Conservation (phyloP, 768 basidiomycete genomes). For the Lactifluus piperatus region DNA sequence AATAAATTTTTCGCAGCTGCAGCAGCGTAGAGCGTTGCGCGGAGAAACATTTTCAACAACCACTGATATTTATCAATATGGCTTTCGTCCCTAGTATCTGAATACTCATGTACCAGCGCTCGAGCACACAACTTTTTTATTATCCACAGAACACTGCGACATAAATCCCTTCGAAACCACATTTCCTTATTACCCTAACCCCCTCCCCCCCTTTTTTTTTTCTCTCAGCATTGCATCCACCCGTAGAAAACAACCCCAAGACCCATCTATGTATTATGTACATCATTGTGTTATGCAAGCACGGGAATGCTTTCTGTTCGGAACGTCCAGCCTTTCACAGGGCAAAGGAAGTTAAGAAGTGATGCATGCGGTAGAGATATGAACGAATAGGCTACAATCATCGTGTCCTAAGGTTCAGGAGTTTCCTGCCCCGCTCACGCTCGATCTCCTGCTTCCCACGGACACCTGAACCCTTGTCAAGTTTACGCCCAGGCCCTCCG, state of each 20-base stretch:
- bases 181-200: background rate
- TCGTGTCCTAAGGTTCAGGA: conserved; percentile 55
- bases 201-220: background rate
- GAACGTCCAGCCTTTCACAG: background rate
- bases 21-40: conserved; percentile 16
- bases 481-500: conserved; percentile 59
- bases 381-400: conserved; percentile 17
- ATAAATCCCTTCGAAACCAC: background rate
- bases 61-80: conserved; percentile 14
- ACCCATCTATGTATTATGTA: conserved; percentile 19
- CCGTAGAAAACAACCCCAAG: conserved; percentile 12
- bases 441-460: conserved; percentile 62
- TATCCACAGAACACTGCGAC: conserved; percentile 6
- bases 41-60: conserved; percentile 1
- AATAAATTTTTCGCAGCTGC: conserved; percentile 26
- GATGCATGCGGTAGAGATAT: conserved; percentile 2
- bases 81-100: conserved; percentile 2
- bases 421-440: conserved; percentile 71
- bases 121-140: conserved; percentile 15
- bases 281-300: conserved; percentile 13
- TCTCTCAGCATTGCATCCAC: conserved; percentile 5
- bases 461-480: conserved; percentile 72
- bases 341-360: conserved; percentile 4
- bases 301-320: conserved; percentile 7
- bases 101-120: conserved; percentile 5